Evolutionary conservation across 208 protist species (phyloP), one percentile per base, ranked within the genome.

Genomic region (Wallacemonas sp.): DNA sequence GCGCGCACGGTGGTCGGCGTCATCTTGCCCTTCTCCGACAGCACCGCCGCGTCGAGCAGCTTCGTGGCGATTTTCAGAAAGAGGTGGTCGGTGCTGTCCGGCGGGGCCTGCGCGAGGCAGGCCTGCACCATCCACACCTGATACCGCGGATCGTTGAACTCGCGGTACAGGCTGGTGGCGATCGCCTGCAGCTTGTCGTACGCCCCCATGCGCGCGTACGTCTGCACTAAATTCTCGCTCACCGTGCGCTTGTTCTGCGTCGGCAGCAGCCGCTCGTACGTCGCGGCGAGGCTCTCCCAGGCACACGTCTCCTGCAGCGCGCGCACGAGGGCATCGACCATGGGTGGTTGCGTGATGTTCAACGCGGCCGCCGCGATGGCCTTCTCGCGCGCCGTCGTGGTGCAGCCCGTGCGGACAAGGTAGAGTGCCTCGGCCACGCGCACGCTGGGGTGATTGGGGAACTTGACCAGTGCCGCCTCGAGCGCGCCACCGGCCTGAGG

Each of bases 41-140:
- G 73, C 29, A 92, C 75, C 1, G 76, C 66, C 23, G 76, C 65
- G 23, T 89, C 75, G 23, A 96, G 71, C 52, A 96, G 63, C 55
- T 81, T 86, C 20, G 87, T 83, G 31, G 85, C 74, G 16, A 96
- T 57, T 70, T 84, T 90, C 42, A 96, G 73, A 39, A 87, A 59
- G 52, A 92, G 61, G 74, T 92, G 74, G 61, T 92, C 84, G 23
- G 52, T 80, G 63, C 70, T 79, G 61, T 80, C 84, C 3, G 57
- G 55, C n/a, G 87, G 87, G 48, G 94, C 85, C 68, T 91, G 91
- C 7, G 75, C 84, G 31, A 93, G 75, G 62, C 78, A 87, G 22
- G 83, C 82, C 78, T 94, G 84, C 59, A 96, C 84, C 44, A 83
- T 72, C 87, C 91, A 96, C 55, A 91, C 79, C 44, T 89, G 87